Base-by-base conservation (phyloP, 768 basidiomycete species). In the Phallus indusiatus region DNA sequence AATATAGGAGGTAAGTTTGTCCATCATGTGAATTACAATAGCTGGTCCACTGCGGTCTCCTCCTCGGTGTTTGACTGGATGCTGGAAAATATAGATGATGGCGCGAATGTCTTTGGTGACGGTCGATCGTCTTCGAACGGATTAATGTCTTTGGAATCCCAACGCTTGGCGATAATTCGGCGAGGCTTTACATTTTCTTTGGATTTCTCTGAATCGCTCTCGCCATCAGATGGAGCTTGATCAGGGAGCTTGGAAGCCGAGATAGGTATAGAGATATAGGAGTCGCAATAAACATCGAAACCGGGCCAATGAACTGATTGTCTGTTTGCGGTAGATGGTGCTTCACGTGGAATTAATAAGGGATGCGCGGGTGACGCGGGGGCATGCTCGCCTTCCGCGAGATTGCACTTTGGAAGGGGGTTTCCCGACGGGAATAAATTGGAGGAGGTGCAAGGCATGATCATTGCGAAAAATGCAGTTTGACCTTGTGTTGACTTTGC, bases 231-330 rank as follows among this genome's bases (percentile, higher is more conserved):
- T 35, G 56, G 11, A 20, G 47, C 7, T 57, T 17, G 37, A 48
- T 49, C n/a, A 47, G 18, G 17, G 21, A 24, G 9, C 22, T 49
- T 14, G 21, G 35, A 60, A 20, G 54, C 21, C 22, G 28, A 4
- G 18, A 59, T 42, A 36, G 62, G 60, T 16, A 54, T 46, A 49
- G 12, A 36, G 35, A 64, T 66, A 60, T 67, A 64, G 11, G 50
- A 55, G 49, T 86, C 85, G 64, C 72, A 78, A 64, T 78, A 77
- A 48, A 86, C 77, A 42, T 72, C 69, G 64, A 87, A 87, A 16
- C 85, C 85, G 12, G 86, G 86, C 67, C 84, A 85, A 64, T 86
- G 85, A 42, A 77, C 73, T 16, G 83, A 85, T 49, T 78, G 74
- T 1, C 77, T 77, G 65, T 84, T 76, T 28, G 72, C 66, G 17